Evolutionary conservation across 2,329 filamentous ascomycete species (phyloP).

Genomic region (Ophiostoma ips): DNA sequence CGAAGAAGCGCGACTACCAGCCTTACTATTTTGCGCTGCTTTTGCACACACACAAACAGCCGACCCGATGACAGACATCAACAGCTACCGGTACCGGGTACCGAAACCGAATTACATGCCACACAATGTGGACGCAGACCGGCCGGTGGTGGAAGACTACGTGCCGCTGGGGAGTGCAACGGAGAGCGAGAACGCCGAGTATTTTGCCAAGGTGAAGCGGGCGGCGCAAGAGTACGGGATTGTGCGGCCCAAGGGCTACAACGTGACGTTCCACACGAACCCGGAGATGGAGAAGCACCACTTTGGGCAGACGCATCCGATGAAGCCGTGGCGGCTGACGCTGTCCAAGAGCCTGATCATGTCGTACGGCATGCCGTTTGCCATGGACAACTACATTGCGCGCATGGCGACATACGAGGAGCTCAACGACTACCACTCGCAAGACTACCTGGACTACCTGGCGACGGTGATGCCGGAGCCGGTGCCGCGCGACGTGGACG

Average conservation of each 20-base stretch:
- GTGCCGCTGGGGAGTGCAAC: conserved; percentile 35
- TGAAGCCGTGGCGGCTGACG: conserved; percentile 97
- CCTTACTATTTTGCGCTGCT: no score
- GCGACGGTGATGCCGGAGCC: conserved; percentile 54
- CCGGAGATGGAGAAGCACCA: conserved; percentile 92
- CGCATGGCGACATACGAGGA: conserved; percentile 78
- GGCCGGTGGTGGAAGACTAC: conserved; percentile 38
- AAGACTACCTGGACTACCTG: conserved; percentile 84
- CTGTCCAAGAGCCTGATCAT: conserved; percentile 90
- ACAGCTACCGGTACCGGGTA: conserved; percentile 37
- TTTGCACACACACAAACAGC: no score
- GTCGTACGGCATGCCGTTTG: conserved; percentile 88
- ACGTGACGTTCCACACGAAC: conserved; percentile 91
- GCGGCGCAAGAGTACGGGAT: conserved; percentile 52
- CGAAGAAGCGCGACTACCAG: no score
- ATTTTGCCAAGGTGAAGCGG: conserved; percentile 43
- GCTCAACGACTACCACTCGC: conserved; percentile 71
- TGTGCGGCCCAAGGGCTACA: conserved; percentile 69
- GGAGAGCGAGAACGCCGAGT: conserved; percentile 42
- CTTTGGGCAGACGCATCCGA: conserved; percentile 91
- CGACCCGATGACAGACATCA: conserved; percentile 18
- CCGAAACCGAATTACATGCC: conserved; percentile 48
- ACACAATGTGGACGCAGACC: conserved; percentile 36
- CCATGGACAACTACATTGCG: conserved; percentile 88
- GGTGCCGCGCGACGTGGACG: conserved; percentile 50